Base-by-base conservation (phyloP, 2,329 filamentous ascomycete species). In the Epichloe festucae region DNA sequence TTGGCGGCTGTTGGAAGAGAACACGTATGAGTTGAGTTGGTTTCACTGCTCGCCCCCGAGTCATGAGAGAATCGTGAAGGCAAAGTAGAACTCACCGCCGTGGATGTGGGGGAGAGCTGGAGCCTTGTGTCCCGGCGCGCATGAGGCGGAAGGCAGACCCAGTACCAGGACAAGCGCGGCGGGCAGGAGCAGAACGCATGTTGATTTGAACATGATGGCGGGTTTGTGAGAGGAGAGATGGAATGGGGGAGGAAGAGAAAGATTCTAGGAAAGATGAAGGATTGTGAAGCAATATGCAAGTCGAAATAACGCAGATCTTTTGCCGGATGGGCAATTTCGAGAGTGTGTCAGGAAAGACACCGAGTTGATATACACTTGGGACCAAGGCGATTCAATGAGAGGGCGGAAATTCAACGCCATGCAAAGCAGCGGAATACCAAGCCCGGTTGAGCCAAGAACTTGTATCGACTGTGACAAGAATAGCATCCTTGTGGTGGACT, bases 1-100 rank as follows among this genome's bases (percentile, higher is more conserved):
- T 78, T 68, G 23, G 59, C 60, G 39, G 63, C 70, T 74, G 21
- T 6, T 34, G 11, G 6, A 15, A 3, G 11, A 38, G 4, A n/a
- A 38, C 4, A 23, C 23, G 23, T 7, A n/a, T 27, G 14, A 27
- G 35, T 4, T 0, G 38, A 1, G 4, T 2, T 19, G 27, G 5
- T 15, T 17, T 7, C 23, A 23, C 23, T 23, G 23, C 23, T 23
- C 23, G 23, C 23, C 5, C 21, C 21, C 21, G 21, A 1, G 21
- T 23, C 5, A 23, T 23, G 21, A 6, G 23, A 23, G 23, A 4
- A 12, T 11, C n/a, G 15, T 14, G 0, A 23, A 23, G 21, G 21
- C 21, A 23, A 23, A 23, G 19, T 19, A 21, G 23, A 27, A 46
- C 52, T 45, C 44, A 53, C 52, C 52, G 5, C 40, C 48, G 6